A percentile compares a stretch with the other conserved stretches of the same genome.
Evolutionary conservation across 2,329 filamentous ascomycete genomes (phyloP).

Genomic region (Furcasterigmium sp.): DNA sequence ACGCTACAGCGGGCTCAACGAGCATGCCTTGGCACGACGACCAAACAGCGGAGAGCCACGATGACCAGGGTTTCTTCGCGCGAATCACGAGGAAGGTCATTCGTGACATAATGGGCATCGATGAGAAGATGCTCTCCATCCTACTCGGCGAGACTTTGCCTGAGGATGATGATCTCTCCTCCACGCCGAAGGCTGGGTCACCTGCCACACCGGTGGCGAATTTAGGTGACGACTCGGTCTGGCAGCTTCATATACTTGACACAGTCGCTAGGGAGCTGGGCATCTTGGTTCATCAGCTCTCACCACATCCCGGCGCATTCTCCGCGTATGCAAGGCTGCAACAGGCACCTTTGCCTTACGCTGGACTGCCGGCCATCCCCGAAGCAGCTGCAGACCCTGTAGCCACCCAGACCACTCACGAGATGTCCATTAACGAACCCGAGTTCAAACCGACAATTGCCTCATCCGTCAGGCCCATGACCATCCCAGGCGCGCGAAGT

Average conservation of each 20-base stretch:
- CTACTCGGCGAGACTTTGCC: conserved; percentile 79
- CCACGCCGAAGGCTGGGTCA: conserved; percentile 36
- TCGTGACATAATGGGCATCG: conserved; percentile 83
- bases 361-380: conserved; percentile 64
- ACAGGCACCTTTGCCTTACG: conserved; percentile 66
- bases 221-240: conserved; percentile 40
- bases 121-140: conserved; percentile 77
- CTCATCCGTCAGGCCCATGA: conserved; percentile 27
- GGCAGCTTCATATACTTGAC: conserved; percentile 77
- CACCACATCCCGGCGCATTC: conserved; percentile 78
- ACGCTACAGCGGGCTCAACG: conserved; percentile 16
- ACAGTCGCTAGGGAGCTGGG: conserved; percentile 84
- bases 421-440: conserved; percentile 42
- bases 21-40: conserved; percentile 49
- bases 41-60: conserved; percentile 31
- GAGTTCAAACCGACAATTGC: conserved; percentile 45
- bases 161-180: conserved; percentile 36
- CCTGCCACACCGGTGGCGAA: conserved; percentile 20
- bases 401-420: conserved; percentile 27
- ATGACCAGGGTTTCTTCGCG: conserved; percentile 68
- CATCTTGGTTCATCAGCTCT: conserved; percentile 74
- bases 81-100: conserved; percentile 82
- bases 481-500: conserved; percentile 19
- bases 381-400: conserved; percentile 36
- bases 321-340: conserved; percentile 68